phyloP scores from a whole-genome alignment of 331 rosid genomes.

The Phaseolus coccineus region DNA sequence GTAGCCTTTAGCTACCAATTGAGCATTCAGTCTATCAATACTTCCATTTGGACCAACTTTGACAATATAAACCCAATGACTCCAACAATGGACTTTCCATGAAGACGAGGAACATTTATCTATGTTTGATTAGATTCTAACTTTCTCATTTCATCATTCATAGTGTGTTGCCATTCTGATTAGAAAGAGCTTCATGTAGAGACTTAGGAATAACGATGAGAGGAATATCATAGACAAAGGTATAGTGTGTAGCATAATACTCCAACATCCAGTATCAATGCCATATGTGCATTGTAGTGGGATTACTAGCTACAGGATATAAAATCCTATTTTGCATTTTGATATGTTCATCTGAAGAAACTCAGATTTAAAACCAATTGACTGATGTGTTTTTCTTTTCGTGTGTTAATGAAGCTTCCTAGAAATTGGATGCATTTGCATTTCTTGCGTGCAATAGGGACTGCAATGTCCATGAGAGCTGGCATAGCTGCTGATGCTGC shows the following conservation, averaged over 20 bases:
- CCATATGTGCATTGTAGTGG: constrained; percentile 1
- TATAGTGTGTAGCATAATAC: background rate
- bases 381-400: constrained; percentile 20
- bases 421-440: constrained; percentile 98
- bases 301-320: constrained; percentile 22
- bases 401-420: constrained; percentile 73
- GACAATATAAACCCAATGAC: too few relatives aligned
- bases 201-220: too few relatives aligned
- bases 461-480: constrained; percentile 96
- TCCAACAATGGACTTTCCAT: too few relatives aligned
- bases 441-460: constrained; percentile 97
- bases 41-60: too few relatives aligned
- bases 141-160: too few relatives aligned
- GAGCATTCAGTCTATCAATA: too few relatives aligned
- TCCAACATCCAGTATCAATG: constrained; percentile 21
- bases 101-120: too few relatives aligned
- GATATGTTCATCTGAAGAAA: constrained; percentile 19
- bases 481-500: constrained; percentile 98
- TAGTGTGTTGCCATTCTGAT: too few relatives aligned
- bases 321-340: constrained; percentile 23
- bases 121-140: too few relatives aligned
- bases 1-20: too few relatives aligned
- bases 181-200: too few relatives aligned
- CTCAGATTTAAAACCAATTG: constrained; percentile 29
- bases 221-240: too few relatives aligned